Conservation (phyloP, 371 early-diverging fungal genomes). For the Saksenaea vasiformis region DNA sequence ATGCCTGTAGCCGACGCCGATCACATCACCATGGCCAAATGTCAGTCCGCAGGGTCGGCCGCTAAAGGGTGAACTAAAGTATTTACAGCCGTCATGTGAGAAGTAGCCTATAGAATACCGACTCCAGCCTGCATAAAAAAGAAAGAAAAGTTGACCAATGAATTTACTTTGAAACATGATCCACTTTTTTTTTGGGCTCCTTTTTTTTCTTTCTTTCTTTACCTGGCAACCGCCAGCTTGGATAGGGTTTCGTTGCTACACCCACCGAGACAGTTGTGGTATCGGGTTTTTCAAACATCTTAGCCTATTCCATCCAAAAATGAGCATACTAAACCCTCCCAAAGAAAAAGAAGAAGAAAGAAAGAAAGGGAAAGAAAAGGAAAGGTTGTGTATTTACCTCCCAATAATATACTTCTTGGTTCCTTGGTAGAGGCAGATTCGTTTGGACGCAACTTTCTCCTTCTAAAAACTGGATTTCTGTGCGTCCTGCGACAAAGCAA, state of each 20-base stretch:
- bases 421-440: slow-evolving; percentile 77
- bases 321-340: neutral
- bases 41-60: slow-evolving; percentile 61
- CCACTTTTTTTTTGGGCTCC: neutral
- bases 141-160: neutral
- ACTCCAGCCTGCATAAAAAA: slow-evolving; percentile 59
- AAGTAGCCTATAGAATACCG: slow-evolving; percentile 76
- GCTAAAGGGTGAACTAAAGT: slow-evolving; percentile 68
- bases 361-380: neutral
- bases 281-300: slow-evolving; percentile 66
- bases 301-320: slow-evolving; percentile 33
- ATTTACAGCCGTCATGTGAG: slow-evolving; percentile 63
- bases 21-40: slow-evolving; percentile 71
- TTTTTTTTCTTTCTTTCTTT: slow-evolving; percentile 10
- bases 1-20: slow-evolving; percentile 81
- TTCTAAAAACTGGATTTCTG: slow-evolving; percentile 75
- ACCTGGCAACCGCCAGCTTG: slow-evolving; percentile 70
- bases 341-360: too few species aligned
- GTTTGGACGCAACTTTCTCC: slow-evolving; percentile 81
- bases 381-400: slow-evolving; percentile 29
- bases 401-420: slow-evolving; percentile 77
- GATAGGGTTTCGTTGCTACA: slow-evolving; percentile 71
- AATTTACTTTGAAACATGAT: neutral
- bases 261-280: slow-evolving; percentile 67
- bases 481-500: slow-evolving; percentile 72